Percentiles rank a stretch among this genome's conserved stretches.
phyloP scores from a whole-genome alignment of 2,329 filamentous ascomycete species.

The Colletotrichum spinosum region DNA sequence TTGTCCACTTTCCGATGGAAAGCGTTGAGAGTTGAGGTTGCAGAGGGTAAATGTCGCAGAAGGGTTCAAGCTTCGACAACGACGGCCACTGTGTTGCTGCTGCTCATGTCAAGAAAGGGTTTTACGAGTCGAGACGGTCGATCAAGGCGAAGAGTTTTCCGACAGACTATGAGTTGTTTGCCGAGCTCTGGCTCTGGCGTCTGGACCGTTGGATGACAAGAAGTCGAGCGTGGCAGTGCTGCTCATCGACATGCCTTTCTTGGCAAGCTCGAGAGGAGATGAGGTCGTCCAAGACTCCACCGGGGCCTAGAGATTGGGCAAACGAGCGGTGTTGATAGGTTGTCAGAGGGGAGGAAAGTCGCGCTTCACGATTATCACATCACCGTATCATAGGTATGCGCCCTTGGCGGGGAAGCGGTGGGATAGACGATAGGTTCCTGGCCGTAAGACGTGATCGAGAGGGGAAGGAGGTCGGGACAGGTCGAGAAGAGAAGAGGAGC shows the following conservation, averaged over 20 bases:
- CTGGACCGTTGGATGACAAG: constrained; percentile 1
- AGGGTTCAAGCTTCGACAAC: constrained; percentile 1
- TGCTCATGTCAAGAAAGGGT: no score
- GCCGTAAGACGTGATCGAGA: constrained; percentile 19
- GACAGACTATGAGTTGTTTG: no score
- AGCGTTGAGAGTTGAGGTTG: not conserved
- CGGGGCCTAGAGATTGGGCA: constrained; percentile 11
- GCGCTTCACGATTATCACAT: constrained; percentile 31
- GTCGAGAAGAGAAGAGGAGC: constrained; percentile 13
- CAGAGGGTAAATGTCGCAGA: not conserved
- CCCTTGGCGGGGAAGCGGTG: constrained; percentile 29
- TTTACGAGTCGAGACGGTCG: not conserved
- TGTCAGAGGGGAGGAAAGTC: constrained; percentile 13
- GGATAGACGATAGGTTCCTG: constrained; percentile 12
- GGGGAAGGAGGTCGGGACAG: constrained; percentile 28
- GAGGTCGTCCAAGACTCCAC: constrained; percentile 33
- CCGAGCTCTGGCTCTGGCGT: constrained; percentile 3
- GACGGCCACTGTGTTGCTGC: constrained; percentile 3
- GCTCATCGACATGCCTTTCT: constrained; percentile 36
- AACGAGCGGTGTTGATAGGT: constrained; percentile 21
- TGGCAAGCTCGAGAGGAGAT: constrained; percentile 32
- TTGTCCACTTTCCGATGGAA: constrained; percentile 6
- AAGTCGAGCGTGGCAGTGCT: constrained; percentile 33
- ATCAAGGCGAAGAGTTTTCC: no score
- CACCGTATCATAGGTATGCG: constrained; percentile 7